Conservation (phyloP, 345 rosid genomes). For the Eucalyptus regnans region DNA sequence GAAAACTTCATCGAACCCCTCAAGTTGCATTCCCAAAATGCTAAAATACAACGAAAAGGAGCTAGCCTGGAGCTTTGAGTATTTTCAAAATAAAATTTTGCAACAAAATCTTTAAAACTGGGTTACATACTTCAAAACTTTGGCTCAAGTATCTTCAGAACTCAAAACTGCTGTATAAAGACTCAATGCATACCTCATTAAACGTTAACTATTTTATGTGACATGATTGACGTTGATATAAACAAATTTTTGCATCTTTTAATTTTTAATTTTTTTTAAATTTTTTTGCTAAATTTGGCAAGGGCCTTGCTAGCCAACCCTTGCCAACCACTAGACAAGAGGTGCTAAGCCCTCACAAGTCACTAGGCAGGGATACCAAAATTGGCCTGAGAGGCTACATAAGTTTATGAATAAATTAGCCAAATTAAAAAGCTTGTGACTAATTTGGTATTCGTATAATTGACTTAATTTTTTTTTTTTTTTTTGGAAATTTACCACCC, state of each 20-base stretch:
- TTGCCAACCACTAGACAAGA: neutral
- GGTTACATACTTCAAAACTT: neutral
- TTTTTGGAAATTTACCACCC: too few species aligned
- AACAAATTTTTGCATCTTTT: too few species aligned
- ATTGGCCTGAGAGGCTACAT: too few species aligned
- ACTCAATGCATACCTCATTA: neutral
- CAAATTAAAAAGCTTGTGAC: too few species aligned
- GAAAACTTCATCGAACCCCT: neutral
- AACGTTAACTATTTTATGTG: too few species aligned
- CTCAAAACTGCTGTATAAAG: neutral
- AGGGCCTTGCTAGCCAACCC: neutral
- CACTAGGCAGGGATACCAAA: neutral
- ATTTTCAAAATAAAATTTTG: neutral
- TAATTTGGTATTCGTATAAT: too few species aligned
- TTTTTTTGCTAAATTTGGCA: neutral
- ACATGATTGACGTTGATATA: too few species aligned
- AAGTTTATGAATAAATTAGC: too few species aligned
- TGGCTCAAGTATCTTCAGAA: neutral
- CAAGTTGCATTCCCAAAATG: neutral
- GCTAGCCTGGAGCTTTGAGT: neutral
- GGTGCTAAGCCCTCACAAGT: fast-evolving
- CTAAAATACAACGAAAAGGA: too few species aligned
- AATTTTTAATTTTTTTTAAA: fast-evolving
- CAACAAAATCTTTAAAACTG: neutral
- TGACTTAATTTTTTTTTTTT: too few species aligned